Evolutionary conservation across 129 eudicot genomes (phyloP).

Genomic region (sunflower (Helianthus annuus)): DNA sequence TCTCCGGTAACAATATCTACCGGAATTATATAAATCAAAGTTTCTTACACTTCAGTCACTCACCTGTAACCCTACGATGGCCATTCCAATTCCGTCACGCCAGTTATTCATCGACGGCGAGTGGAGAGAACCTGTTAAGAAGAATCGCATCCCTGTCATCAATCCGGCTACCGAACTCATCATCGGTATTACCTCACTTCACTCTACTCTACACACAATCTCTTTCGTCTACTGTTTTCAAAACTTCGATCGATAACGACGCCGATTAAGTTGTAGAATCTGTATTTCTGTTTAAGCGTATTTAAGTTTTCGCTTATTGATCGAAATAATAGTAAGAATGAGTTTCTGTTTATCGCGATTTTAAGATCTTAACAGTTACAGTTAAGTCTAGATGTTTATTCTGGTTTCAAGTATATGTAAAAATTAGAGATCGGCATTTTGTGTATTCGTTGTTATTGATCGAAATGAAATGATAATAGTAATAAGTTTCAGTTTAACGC

Average conservation of each 20-base stretch:
- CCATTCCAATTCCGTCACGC: constrained; percentile 54
- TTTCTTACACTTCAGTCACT: constrained; percentile 10
- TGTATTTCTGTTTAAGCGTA: not conserved
- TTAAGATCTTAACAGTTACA: too few relatives aligned
- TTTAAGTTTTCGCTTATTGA: not conserved
- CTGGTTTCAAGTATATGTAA: too few relatives aligned
- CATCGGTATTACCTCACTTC: constrained; percentile 45
- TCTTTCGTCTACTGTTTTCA: not conserved
- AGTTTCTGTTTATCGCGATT: not conserved
- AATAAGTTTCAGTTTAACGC: not conserved
- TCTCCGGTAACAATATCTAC: not conserved
- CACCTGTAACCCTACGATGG: constrained; percentile 23
- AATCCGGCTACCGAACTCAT: constrained; percentile 75
- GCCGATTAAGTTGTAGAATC: not conserved
- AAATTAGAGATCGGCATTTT: too few relatives aligned
- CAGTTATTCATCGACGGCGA: constrained; percentile 79
- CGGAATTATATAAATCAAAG: not conserved
- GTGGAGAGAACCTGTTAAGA: constrained; percentile 69
- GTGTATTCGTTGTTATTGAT: not conserved
- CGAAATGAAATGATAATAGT: not conserved
- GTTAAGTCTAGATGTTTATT: too few relatives aligned
- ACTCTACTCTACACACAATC: not conserved
- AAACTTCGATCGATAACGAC: not conserved
- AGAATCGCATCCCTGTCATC: constrained; percentile 64
- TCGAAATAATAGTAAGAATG: not conserved